Base-by-base conservation (phyloP, 805 yeast species). In the Groenewaldozyma salmanticensis region DNA sequence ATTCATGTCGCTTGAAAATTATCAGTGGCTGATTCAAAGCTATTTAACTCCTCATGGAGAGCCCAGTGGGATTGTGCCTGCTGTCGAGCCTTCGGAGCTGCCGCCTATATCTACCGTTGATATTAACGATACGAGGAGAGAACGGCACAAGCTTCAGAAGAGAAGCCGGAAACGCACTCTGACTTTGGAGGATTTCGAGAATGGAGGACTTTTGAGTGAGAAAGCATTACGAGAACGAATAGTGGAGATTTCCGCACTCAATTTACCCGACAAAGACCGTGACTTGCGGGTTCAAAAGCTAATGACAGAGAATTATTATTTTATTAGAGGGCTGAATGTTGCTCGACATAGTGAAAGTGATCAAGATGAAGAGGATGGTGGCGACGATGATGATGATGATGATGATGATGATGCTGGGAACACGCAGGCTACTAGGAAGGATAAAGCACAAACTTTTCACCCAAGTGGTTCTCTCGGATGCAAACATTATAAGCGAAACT, bases 401-500 rank as follows among this genome's bases (percentile, higher is more conserved):
- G 43, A 37, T 5, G 34, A 21, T 13, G 40, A 37, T 19, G 38
- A 32, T 16, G 42, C 27, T n/a, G 42, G 44, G 48, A 45, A 33
- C 16, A 47, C 37, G 31, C 44, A 52, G 5, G 48, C 42, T 31
- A 37, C 31, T 34, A 45, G 27, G 11, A 53, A 46, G 17, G 53
- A 50, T 4, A 41, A 38, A 21, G 39, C 21, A 32, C 74, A 81
- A 35, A 76, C 74, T 45, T 69, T 72, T 44, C 74, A 72, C 11
- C 59, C 58, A 13, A 47, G 47, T 2, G 42, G 39, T 2, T 62
- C 73, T 1, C 57, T 79, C 21, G 96, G 96, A 2, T 88, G 96
- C 57, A 64, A 63, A 17, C 96, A 88, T 60, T 88, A 88, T 60
- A 81, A 77, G 53, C 65, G 94, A 27, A 79, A 79, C 45, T 86